Evolutionary conservation across 108 stramenopile species (phyloP).

Genomic region (Stephanodiscus triporus): DNA sequence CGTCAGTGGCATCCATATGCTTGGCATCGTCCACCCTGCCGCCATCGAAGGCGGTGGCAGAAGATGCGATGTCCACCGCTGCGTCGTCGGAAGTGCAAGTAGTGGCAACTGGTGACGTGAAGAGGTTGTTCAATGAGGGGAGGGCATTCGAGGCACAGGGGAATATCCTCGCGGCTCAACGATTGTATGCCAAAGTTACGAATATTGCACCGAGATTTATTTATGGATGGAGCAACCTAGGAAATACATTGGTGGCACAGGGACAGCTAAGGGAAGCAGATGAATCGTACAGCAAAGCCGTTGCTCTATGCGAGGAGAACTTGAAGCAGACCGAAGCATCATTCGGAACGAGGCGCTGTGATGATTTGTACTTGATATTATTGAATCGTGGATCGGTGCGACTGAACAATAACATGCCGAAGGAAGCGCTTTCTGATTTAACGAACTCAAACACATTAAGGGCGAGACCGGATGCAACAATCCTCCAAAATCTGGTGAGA

Average conservation of each 20-base stretch:
- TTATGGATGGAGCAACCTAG: conserved; percentile 83
- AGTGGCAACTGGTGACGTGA: conserved; percentile 34
- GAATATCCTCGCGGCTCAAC: conserved; percentile 78
- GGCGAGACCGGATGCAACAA: conserved; percentile 72
- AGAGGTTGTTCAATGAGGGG: conserved; percentile 75
- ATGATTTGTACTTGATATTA: conserved; percentile 75
- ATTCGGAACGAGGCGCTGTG: conserved; percentile 67
- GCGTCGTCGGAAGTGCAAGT: conserved; percentile 21
- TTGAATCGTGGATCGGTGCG: conserved; percentile 80
- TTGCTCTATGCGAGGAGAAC: conserved; percentile 68
- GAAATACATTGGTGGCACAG: conserved; percentile 79
- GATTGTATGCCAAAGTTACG: conserved; percentile 76
- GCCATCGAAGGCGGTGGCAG: conserved; percentile 8
- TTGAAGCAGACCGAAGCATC: conserved; percentile 45
- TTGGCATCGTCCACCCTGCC: conserved; percentile 6
- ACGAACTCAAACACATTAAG: conserved; percentile 56
- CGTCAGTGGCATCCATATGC: background rate
- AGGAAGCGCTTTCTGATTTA: conserved; percentile 74
- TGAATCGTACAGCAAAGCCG: conserved; percentile 67
- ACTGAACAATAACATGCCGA: conserved; percentile 65
- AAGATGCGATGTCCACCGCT: background rate
- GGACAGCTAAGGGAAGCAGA: conserved; percentile 66
- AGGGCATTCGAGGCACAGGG: conserved; percentile 78
- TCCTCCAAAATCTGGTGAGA: conserved; percentile 68
- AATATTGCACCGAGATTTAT: conserved; percentile 78